Evolutionary conservation across 179 eudicot genomes (phyloP).

Genomic region (Silene coronaria): DNA sequence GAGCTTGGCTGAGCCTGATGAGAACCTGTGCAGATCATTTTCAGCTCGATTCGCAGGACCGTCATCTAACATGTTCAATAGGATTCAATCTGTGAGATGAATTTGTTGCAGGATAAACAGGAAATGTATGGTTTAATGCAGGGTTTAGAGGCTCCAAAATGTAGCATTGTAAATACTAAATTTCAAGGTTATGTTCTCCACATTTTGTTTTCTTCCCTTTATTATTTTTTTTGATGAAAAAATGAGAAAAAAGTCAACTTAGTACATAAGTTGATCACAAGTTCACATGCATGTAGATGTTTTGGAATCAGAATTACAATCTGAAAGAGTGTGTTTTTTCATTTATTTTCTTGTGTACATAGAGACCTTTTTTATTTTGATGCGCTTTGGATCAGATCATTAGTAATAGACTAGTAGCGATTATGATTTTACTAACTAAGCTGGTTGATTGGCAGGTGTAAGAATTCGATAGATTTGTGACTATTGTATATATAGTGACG

Average conservation of each 20-base stretch:
- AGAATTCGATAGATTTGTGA: background rate
- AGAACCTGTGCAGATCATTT: constrained; percentile 26
- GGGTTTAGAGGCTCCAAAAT: background rate
- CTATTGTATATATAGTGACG: background rate
- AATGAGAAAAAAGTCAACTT: constrained; percentile 1
- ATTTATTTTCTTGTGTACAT: too few species aligned
- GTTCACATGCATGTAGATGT: background rate
- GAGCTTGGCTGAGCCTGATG: constrained; percentile 24
- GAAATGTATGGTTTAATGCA: background rate
- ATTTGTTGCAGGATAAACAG: background rate
- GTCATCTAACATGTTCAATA: constrained; percentile 15
- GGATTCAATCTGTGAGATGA: constrained; percentile 23
- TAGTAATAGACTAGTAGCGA: background rate
- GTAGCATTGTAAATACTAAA: constrained; percentile 5
- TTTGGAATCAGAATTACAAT: background rate
- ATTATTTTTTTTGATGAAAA: background rate
- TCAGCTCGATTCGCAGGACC: constrained; percentile 29
- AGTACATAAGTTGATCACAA: background rate
- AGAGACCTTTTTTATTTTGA: background rate
- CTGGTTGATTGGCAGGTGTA: background rate
- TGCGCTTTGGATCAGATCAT: background rate
- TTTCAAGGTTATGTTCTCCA: background rate
- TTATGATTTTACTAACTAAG: background rate
- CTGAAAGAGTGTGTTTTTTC: too few species aligned
- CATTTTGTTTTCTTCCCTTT: background rate